Conservation (phyloP, 768 basidiomycete genomes). For the Rhodotorula kratochvilovae region DNA sequence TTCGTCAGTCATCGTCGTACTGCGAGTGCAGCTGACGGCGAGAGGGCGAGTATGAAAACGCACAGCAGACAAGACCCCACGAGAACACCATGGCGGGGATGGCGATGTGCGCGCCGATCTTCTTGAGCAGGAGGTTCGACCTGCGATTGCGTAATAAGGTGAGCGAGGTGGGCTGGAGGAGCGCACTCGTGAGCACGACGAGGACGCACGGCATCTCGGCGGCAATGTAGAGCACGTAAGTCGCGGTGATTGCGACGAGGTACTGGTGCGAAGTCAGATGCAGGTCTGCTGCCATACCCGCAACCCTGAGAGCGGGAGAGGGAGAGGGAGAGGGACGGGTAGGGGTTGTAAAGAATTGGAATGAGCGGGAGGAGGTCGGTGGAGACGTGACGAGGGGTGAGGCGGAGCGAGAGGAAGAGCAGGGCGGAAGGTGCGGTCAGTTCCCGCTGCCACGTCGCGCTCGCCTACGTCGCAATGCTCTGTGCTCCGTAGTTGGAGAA, state of each 20-base stretch:
- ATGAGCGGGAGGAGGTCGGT: too few species aligned
- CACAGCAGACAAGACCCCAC: conserved; percentile 60
- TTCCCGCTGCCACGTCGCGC: neutral
- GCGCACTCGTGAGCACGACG: conserved; percentile 50
- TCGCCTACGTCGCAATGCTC: neutral
- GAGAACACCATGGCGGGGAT: conserved; percentile 61
- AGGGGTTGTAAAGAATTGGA: too few species aligned
- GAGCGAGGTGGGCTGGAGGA: conserved; percentile 22
- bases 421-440: neutral
- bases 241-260: conserved; percentile 47
- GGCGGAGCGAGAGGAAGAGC: neutral
- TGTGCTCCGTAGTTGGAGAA: neutral
- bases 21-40: too few species aligned
- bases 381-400: too few species aligned
- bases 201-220: conserved; percentile 42
- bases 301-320: conserved; percentile 5
- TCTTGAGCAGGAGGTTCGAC: conserved; percentile 46
- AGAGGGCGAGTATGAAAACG: too few species aligned
- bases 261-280: conserved; percentile 50
- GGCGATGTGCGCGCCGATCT: conserved; percentile 58
- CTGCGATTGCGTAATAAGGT: neutral
- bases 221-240: conserved; percentile 50
- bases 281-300: conserved; percentile 3
- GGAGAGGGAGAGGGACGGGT: too few species aligned
- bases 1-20: too few species aligned